Evolutionary conservation across 2,329 filamentous ascomycete species (phyloP).

Genomic region (Xylariaceae sp.): DNA sequence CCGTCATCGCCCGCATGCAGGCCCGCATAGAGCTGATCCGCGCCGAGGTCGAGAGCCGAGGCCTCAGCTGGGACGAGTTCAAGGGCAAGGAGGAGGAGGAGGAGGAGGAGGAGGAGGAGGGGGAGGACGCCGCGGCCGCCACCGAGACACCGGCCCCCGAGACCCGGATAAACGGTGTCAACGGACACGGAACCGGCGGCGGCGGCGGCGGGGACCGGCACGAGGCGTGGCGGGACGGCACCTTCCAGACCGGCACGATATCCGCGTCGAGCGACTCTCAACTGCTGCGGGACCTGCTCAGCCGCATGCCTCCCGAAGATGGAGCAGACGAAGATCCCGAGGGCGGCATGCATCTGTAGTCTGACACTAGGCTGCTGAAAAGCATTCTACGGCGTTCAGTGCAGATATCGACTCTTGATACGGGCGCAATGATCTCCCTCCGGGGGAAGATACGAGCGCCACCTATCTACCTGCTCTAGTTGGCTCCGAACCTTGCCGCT

Average conservation of each 20-base stretch:
- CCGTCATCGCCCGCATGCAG: slow-evolving; percentile 60
- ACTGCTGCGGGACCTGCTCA: slow-evolving; percentile 47
- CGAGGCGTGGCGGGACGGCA: slow-evolving; percentile 54
- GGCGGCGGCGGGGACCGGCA: slow-evolving; percentile 16
- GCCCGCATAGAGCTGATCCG: slow-evolving; percentile 57
- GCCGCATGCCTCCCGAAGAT: slow-evolving; percentile 40
- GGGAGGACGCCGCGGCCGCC: slow-evolving; percentile 2
- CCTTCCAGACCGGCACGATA: slow-evolving; percentile 54
- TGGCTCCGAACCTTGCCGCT: too few species aligned
- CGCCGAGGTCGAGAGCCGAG: slow-evolving; percentile 54
- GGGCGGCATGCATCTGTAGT: slow-evolving; percentile 58
- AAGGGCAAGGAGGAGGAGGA: slow-evolving; percentile 35
- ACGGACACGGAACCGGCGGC: slow-evolving; percentile 37
- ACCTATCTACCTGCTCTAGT: too few species aligned
- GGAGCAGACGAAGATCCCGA: slow-evolving; percentile 40
- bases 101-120: slow-evolving; percentile 28
- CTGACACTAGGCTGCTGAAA: too few species aligned
- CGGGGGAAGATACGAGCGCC: too few species aligned
- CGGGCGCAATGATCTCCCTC: too few species aligned
- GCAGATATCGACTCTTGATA: too few species aligned
- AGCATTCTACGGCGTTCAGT: too few species aligned
- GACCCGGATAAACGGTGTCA: too few species aligned
- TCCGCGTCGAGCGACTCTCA: slow-evolving; percentile 51
- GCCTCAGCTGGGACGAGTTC: slow-evolving; percentile 51
- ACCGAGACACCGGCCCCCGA: too few species aligned